Conservation (phyloP, 140 eudicot species). For the Anethum foeniculum region DNA sequence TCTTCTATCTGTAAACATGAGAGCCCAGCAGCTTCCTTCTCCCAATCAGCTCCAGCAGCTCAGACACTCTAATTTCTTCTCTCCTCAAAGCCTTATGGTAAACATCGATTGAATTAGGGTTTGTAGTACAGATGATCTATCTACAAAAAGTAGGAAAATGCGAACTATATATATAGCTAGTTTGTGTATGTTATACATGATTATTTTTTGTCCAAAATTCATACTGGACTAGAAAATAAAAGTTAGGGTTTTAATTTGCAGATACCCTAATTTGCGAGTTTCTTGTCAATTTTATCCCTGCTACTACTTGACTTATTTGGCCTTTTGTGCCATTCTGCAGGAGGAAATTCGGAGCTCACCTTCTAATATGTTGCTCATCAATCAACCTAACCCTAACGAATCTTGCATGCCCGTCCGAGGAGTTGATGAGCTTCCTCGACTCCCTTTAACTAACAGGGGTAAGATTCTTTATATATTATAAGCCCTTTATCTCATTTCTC, state of each 20-base stretch:
- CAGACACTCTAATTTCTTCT: constrained; percentile 49
- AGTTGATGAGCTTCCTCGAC: constrained; percentile 76
- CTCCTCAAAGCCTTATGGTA: constrained; percentile 87
- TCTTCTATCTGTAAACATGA: constrained; percentile 75
- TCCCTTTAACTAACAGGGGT: constrained; percentile 84
- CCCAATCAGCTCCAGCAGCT: constrained; percentile 58
- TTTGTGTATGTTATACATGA: background rate
- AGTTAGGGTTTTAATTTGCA: background rate
- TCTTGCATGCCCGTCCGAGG: constrained; percentile 48
- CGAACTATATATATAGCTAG: background rate
- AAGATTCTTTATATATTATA: background rate
- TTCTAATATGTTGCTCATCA: constrained; percentile 49
- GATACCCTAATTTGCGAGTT: background rate
- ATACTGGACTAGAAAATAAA: background rate
- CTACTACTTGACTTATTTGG: background rate
- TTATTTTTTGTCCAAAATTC: background rate
- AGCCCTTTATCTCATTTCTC: background rate
- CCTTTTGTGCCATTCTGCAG: constrained; percentile 19
- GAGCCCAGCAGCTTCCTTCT: constrained; percentile 42
- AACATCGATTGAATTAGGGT: background rate
- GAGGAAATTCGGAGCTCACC: constrained; percentile 70
- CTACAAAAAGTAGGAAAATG: background rate
- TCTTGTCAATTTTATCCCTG: background rate
- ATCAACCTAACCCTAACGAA: constrained; percentile 59
- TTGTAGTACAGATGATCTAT: background rate